Evolutionary conservation across 2,329 filamentous ascomycete genomes (phyloP), one percentile per base, ranked within the genome.

Genomic region (Biscogniauxia mediterranea): DNA sequence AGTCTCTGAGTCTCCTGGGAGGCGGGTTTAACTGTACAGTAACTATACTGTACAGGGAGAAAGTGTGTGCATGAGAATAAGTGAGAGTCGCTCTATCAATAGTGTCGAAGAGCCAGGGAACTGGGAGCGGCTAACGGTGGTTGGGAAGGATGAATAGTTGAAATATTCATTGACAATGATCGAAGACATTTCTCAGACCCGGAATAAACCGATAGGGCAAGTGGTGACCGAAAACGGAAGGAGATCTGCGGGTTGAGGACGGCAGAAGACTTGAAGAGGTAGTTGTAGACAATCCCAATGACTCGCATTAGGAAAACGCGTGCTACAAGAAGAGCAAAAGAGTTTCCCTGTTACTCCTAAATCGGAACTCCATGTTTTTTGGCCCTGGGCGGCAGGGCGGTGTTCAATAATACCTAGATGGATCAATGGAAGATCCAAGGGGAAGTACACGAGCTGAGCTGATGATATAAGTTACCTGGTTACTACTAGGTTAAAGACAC

Each of bases 151-250:
- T 58, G 59, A 59, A 58, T 28, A 20, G 13, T 61, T 61, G 64
- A 38, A 28, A 21, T 23, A 61, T 57, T 65, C 64, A 61, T 63
- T 53, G 51, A 56, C 46, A 46, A 25, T 52, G 38, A 55, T 64
- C 53, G 56, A 65, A 52, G 60, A 46, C 38, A 61, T 56, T 61
- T 32, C 28, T 32, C 54, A 62, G 59, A 32, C 19, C 64, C 64
- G 64, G 65, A 62, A 65, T 67, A 52, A 60, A 54, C 63, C 63
- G 65, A 63, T 65, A 67, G 65, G 65, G 65, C 61, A 59, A 55
- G 54, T 38, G 28, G 61, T 62, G 58, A 54, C 61, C 61, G 46
- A 32, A 64, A 61, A 20, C 49, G 63, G 65, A 65, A 67, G 59
- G 63, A 62, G 65, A 67, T 67, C 65, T 62, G 58, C 65, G 52